Evolutionary conservation across 2,329 filamentous ascomycete genomes (phyloP).

Genomic region (Drechmeria coniospora): DNA sequence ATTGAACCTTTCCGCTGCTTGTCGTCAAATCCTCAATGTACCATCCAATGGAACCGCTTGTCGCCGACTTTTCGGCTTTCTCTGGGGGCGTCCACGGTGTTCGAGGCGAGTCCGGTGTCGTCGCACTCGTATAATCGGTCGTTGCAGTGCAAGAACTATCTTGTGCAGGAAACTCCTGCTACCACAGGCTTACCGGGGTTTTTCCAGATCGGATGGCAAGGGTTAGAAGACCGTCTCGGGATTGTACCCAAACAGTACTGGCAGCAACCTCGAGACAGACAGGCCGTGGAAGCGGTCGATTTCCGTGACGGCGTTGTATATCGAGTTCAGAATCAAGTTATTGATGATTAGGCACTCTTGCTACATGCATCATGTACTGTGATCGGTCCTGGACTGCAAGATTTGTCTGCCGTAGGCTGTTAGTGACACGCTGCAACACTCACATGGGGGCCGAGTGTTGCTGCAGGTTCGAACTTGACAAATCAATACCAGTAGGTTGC

Average conservation of each 20-base stretch:
- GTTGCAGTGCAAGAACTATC: slow-evolving; percentile 16
- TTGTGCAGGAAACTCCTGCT: slow-evolving; percentile 16
- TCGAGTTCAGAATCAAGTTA: too few relatives aligned
- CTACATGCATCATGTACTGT: too few relatives aligned
- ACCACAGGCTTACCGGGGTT: slow-evolving; percentile 17
- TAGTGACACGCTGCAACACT: too few relatives aligned
- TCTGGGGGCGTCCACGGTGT: slow-evolving; percentile 20
- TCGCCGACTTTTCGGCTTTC: slow-evolving; percentile 9
- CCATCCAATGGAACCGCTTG: slow-evolving; percentile 9
- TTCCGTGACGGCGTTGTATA: too few relatives aligned
- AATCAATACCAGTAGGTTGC: too few relatives aligned
- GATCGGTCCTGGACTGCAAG: too few relatives aligned
- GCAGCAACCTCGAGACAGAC: slow-evolving; percentile 2
- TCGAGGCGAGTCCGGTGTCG: slow-evolving; percentile 18
- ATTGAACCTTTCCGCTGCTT: slow-evolving; percentile 30
- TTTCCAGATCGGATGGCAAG: slow-evolving; percentile 17
- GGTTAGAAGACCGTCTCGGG: slow-evolving; percentile 16
- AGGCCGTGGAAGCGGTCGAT: too few relatives aligned
- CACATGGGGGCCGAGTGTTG: too few relatives aligned
- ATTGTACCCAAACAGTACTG: slow-evolving; percentile 20
- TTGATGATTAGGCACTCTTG: too few relatives aligned
- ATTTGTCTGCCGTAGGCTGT: too few relatives aligned
- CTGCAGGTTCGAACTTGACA: too few relatives aligned
- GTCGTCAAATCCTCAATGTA: slow-evolving; percentile 8
- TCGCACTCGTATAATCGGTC: slow-evolving; percentile 17